Base-by-base conservation (phyloP, 192 early-diverging fungal genomes). In the Gigaspora rosea region DNA sequence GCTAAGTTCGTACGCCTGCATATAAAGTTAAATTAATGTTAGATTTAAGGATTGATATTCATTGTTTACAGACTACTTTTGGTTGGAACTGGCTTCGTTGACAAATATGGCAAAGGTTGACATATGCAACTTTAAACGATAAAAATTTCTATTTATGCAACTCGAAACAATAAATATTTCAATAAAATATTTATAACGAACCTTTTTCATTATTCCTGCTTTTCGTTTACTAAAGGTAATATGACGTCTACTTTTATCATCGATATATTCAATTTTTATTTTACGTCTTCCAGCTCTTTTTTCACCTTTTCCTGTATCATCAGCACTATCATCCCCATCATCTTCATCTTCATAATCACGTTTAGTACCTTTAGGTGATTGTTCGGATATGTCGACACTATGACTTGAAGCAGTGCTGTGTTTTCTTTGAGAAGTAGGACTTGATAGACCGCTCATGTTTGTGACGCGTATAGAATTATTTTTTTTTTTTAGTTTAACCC, bases 131-230 rank as follows among this genome's bases (percentile, higher is more conserved):
- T 49, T 67, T 49, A 49, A 49, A 12, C 22, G 41, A 15, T 47
- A 67, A 47, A n/a, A 67, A 27, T 33, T 15, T 35, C 13, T 32
- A 63, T 63, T 33, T 63, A 63, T 58, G 16, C 22, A 58, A 8
- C 15, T 27, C 5, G 10, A 10, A 58, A 63, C 5, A n/a, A n/a
- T n/a, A n/a, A n/a, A n/a, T n/a, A 27, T 63, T 0, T 35, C 15
- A 47, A 47, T 16, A 47, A 46, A 9, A 67, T 49, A 10, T 36
- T 71, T 8, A n/a, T 74, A 41, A 41, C 41, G 41, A 41, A 74
- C 72, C 92, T 98, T 98, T 84, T 98, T 98, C 96, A 98, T 96
- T 78, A 98, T 96, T 58, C 96, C 96, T 15, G 95, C 93, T 81
- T 96, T 97, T 79, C 96, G 89, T 82, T 98, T 98, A 79, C 89